These are phyloP conservation scores for Mollisiaceae sp. DNA, from an alignment of 2,329 filamentous ascomycete genomes.

Conservation along the genomic window DNA sequence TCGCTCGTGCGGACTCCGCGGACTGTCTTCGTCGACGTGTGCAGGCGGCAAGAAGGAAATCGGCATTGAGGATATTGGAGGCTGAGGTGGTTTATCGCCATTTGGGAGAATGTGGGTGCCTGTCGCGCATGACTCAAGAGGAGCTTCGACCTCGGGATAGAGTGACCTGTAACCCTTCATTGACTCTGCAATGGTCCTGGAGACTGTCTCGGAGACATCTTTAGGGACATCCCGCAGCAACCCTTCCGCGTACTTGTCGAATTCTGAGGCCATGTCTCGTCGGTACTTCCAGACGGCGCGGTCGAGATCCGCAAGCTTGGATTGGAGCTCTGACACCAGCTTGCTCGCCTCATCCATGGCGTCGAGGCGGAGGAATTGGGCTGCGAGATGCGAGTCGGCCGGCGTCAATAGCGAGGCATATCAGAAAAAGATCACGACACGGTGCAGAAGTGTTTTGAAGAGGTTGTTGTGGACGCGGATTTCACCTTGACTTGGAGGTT, in stretches of 20 bases:
- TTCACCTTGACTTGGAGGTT: neutral
- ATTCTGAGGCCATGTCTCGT: slow-evolving; percentile 61
- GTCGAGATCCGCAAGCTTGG: slow-evolving; percentile 56
- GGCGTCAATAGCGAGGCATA: slow-evolving; percentile 19
- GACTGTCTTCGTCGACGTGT: slow-evolving; percentile 43
- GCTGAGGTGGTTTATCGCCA: slow-evolving; percentile 43
- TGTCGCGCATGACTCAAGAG: slow-evolving; percentile 36
- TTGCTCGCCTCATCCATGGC: slow-evolving; percentile 56
- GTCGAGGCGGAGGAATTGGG: slow-evolving; percentile 15
- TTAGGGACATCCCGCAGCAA: slow-evolving; percentile 54
- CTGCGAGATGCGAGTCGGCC: slow-evolving; percentile 8
- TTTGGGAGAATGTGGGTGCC: slow-evolving; percentile 28
- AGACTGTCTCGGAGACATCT: slow-evolving; percentile 54
- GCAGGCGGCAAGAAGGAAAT: slow-evolving; percentile 4
- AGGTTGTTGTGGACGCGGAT: neutral
- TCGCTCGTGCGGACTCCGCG: slow-evolving; percentile 56
- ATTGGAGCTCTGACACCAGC: slow-evolving; percentile 44
- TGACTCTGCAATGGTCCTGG: slow-evolving; percentile 45
- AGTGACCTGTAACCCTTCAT: slow-evolving; percentile 37
- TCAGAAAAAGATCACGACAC: neutral
- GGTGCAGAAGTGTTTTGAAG: neutral
- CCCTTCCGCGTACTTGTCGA: slow-evolving; percentile 57
- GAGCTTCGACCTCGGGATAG: slow-evolving; percentile 29
- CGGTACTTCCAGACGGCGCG: slow-evolving; percentile 61
- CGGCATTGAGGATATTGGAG: slow-evolving; percentile 38